Conservation (phyloP, 257 asterid species). For the Solanum bulbocastanum region DNA sequence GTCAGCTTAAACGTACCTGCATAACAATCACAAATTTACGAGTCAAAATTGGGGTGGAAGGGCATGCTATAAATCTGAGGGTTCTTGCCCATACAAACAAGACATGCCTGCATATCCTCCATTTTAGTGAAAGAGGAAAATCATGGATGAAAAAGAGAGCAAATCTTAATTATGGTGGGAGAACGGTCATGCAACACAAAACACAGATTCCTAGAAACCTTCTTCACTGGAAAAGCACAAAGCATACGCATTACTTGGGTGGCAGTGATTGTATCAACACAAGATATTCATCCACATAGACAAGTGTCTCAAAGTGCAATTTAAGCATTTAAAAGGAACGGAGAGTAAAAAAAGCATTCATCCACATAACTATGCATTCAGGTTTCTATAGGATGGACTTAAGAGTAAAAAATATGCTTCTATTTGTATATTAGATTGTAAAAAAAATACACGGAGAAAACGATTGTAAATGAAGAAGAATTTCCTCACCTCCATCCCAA, state of each 20-base stretch:
- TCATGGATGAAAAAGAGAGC: neutral
- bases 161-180: neutral
- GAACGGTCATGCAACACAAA: neutral
- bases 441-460: neutral
- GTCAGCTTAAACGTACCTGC: constrained; percentile 90
- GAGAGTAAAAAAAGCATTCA: too few relatives aligned
- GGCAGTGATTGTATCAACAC: neutral
- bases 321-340: neutral
- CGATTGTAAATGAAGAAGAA: neutral
- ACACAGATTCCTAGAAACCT: neutral
- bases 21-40: neutral
- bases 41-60: neutral
- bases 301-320: neutral
- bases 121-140: neutral
- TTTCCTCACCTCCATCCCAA: constrained; percentile 91
- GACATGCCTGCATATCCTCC: neutral
- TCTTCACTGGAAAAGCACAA: neutral
- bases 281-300: neutral
- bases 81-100: neutral
- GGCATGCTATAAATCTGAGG: neutral
- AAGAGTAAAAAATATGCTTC: neutral
- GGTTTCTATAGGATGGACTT: neutral
- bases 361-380: neutral
- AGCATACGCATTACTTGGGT: neutral
- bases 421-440: neutral